Evolutionary conservation across 805 yeast genomes (phyloP).

Genomic region (Candida insectorum): DNA sequence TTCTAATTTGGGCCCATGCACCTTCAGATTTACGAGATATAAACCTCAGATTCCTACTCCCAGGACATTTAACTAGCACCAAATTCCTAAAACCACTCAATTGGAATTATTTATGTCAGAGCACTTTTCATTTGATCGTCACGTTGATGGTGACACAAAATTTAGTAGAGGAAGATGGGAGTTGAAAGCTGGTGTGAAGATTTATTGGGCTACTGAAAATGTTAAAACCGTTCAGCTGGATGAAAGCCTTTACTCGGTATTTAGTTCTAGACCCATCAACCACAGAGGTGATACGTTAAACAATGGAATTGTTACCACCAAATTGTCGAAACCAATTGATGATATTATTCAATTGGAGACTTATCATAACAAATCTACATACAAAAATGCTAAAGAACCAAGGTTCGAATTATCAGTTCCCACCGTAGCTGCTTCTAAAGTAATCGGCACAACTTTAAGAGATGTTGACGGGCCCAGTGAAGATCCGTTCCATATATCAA

Average conservation of each 20-base stretch:
- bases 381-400: constrained; percentile 19
- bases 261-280: constrained; percentile 19
- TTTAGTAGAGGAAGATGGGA: constrained; percentile 32
- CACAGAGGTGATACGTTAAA: constrained; percentile 19
- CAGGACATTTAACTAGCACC: too few relatives aligned
- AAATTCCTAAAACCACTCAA: too few relatives aligned
- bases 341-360: constrained; percentile 27
- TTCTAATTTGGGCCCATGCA: too few relatives aligned
- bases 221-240: constrained; percentile 17
- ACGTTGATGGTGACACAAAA: constrained; percentile 24
- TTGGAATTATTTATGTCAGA: constrained; percentile 8
- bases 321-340: constrained; percentile 21
- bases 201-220: constrained; percentile 31
- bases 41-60: too few relatives aligned
- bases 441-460: too few relatives aligned
- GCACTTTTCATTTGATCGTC: constrained; percentile 16
- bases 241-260: constrained; percentile 15
- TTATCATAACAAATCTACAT: constrained; percentile 21
- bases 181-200: constrained; percentile 22
- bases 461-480: too few relatives aligned
- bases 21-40: too few relatives aligned
- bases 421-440: constrained; percentile 2
- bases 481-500: background rate
- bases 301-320: constrained; percentile 24
- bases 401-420: constrained; percentile 13